Percentiles rank a stretch among this genome's conserved stretches.
Conservation (phyloP, 1,284 basidiomycete genomes). For the Spongiforma sp. region DNA sequence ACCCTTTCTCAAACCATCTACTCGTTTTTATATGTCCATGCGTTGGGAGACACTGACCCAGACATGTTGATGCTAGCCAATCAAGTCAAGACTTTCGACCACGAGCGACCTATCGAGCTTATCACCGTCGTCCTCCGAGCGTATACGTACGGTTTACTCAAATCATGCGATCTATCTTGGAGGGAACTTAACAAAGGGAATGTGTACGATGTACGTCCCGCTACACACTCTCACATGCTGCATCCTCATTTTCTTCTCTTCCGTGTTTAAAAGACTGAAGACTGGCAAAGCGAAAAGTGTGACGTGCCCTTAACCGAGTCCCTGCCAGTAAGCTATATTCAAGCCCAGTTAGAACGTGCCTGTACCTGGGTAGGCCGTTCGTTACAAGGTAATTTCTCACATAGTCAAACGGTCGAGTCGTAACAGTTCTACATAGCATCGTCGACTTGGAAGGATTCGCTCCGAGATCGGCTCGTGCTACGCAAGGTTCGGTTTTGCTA, state of each 20-base stretch:
- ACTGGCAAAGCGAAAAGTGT: constrained; percentile 88
- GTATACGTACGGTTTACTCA: constrained; percentile 75
- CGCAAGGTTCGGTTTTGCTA: constrained; percentile 63
- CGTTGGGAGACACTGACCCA: constrained; percentile 63
- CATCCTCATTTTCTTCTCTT: constrained; percentile 19
- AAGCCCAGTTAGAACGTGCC: constrained; percentile 65
- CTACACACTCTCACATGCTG: constrained; percentile 11
- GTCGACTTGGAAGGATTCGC: constrained; percentile 49
- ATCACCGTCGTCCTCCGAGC: constrained; percentile 75
- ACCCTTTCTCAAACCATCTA: constrained; percentile 87
- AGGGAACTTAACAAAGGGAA: constrained; percentile 76
- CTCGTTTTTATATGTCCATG: constrained; percentile 82
- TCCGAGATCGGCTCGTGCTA: constrained; percentile 59
- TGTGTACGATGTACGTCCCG: constrained; percentile 73
- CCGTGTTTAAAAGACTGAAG: constrained; percentile 68
- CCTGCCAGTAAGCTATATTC: constrained; percentile 62
- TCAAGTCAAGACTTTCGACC: constrained; percentile 22
- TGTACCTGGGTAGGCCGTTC: constrained; percentile 56
- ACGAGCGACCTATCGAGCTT: constrained; percentile 58
- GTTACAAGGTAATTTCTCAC: constrained; percentile 41
- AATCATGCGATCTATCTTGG: constrained; percentile 86
- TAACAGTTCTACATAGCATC: constrained; percentile 37
- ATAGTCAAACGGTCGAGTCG: background rate
- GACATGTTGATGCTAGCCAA: constrained; percentile 52
- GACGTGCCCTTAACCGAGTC: constrained; percentile 81